Base-by-base conservation (phyloP, 1,139 yeast species). In the Pichia sp. region DNA sequence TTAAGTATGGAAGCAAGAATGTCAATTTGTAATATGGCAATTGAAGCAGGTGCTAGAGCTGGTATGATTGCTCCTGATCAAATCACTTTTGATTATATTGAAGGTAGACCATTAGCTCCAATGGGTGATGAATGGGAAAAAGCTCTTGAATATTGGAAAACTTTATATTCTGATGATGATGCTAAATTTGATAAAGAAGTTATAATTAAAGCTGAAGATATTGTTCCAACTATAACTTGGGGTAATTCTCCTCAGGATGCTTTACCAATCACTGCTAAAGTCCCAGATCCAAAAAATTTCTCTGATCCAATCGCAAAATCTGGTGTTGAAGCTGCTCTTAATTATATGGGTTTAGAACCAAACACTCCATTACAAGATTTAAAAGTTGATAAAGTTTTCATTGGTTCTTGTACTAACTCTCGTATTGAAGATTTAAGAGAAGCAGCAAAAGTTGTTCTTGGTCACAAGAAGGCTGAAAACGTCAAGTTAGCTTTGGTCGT, bases 201-300 rank as follows among this genome's bases (percentile, higher is more conserved):
- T 55, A 73, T 75, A 45, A 86, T 92, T 61, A 73, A 83, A 55
- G 96, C 95, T 40, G 70, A 75, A 34, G 97, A 90, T 58, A 83
- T 92, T 51, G 80, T 84, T 42, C 98, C 98, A 53, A 92, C 98
- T 30, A 89, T 92, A 51, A 92, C 98, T 22, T 92, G 98, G 98
- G 98, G 98, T 72, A 92, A 94, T 55, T 90, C 97, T 58, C 98
- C 98, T 34, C 97, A 92, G 69, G 98, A 92, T 64, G 97, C 97
- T 39, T 73, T 92, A 55, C 97, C 98, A 53, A 90, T 92, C 60
- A 82, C 92, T 27, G 95, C 87, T 27, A 61, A 67, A 26, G 96
- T 90, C 34, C 98, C 98, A 41, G 95, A 92, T 64, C 98, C 98
- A 50, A 66, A 80, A 12, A 73, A 69, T 47, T 78, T 78, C 16